phyloP scores from a whole-genome alignment of 495 filamentous ascomycete genomes.

The Neurospora sp. region DNA sequence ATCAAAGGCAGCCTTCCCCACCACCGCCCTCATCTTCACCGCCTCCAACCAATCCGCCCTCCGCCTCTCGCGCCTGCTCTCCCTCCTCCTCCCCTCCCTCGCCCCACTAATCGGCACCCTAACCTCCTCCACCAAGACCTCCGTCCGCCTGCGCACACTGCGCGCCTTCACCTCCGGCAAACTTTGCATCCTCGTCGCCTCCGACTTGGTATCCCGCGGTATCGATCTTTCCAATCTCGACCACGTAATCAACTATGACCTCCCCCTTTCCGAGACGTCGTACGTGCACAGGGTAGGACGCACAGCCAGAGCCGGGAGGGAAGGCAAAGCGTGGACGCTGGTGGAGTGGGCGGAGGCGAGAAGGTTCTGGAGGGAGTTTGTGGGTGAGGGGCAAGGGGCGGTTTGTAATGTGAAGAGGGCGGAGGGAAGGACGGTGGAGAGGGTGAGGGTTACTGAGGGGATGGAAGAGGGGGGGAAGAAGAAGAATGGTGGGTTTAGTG shows the following conservation, averaged over 20 bases:
- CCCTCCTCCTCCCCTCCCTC: slow-evolving; percentile 49
- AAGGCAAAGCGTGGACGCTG: slow-evolving; percentile 74
- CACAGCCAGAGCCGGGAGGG: slow-evolving; percentile 72
- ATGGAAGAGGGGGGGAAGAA: slow-evolving; percentile 26
- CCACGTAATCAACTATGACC: slow-evolving; percentile 90
- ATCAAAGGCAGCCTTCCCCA: background rate
- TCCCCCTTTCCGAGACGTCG: slow-evolving; percentile 65
- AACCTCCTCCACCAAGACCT: slow-evolving; percentile 60
- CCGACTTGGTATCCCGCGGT: slow-evolving; percentile 84
- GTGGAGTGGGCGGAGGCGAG: slow-evolving; percentile 65
- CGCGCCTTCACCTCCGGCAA: slow-evolving; percentile 51
- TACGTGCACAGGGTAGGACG: slow-evolving; percentile 93
- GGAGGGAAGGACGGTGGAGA: slow-evolving; percentile 14
- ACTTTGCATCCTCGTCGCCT: slow-evolving; percentile 69
- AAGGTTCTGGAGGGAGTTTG: slow-evolving; percentile 81
- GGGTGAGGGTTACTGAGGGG: slow-evolving; percentile 16
- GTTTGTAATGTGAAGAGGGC: slow-evolving; percentile 12
- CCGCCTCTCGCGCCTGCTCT: slow-evolving; percentile 69
- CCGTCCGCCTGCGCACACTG: slow-evolving; percentile 49
- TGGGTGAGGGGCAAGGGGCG: slow-evolving; percentile 28
- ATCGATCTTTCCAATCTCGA: slow-evolving; percentile 73
- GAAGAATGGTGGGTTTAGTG: slow-evolving; percentile 26
- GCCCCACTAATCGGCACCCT: slow-evolving; percentile 53
- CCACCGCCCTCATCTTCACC: slow-evolving; percentile 70
- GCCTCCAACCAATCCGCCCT: slow-evolving; percentile 76